phyloP scores from a whole-genome alignment of 306 rosid species.

The Vicia faba region DNA sequence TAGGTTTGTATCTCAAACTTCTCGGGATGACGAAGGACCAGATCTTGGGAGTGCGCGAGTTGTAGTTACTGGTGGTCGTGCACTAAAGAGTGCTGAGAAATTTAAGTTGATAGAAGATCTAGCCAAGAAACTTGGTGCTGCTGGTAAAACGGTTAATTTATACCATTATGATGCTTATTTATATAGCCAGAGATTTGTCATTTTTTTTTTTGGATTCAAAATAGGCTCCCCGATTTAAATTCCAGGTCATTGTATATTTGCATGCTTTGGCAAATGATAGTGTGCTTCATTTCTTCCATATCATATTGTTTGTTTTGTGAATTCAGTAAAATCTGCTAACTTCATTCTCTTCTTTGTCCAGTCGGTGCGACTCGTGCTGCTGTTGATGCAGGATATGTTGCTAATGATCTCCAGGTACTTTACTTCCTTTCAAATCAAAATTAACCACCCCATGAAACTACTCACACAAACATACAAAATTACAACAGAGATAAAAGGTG shows the following conservation, averaged over 20 bases:
- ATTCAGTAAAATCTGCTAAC: slow-evolving; percentile 29
- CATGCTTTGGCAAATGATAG: slow-evolving; percentile 7
- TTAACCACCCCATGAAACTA: not conserved
- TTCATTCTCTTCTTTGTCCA: slow-evolving; percentile 45
- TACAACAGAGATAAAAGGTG: slow-evolving; percentile 23
- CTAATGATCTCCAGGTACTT: slow-evolving; percentile 88
- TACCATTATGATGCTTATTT: slow-evolving; percentile 29
- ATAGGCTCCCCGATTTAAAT: slow-evolving; percentile 21
- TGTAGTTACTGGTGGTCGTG: slow-evolving; percentile 91
- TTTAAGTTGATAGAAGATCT: slow-evolving; percentile 90
- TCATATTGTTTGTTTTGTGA: slow-evolving; percentile 21
- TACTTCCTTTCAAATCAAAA: slow-evolving; percentile 29
- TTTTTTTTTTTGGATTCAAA: slow-evolving; percentile 12
- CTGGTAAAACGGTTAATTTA: slow-evolving; percentile 58
- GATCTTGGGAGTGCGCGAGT: slow-evolving; percentile 90
- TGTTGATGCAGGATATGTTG: slow-evolving; percentile 95
- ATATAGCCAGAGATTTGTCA: slow-evolving; percentile 4
- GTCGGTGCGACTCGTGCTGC: slow-evolving; percentile 99
- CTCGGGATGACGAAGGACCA: slow-evolving; percentile 76
- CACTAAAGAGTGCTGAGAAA: slow-evolving; percentile 83
- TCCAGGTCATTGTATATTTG: slow-evolving; percentile 5
- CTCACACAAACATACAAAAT: not conserved
- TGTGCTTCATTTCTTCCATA: slow-evolving; percentile 4
- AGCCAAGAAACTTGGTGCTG: slow-evolving; percentile 87
- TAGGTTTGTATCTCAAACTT: slow-evolving; percentile 63